Percentiles rank a stretch among this genome's conserved stretches.
phyloP scores from a whole-genome alignment of 176 grass and related monocot species.

The Urochloa ruziziensis region DNA sequence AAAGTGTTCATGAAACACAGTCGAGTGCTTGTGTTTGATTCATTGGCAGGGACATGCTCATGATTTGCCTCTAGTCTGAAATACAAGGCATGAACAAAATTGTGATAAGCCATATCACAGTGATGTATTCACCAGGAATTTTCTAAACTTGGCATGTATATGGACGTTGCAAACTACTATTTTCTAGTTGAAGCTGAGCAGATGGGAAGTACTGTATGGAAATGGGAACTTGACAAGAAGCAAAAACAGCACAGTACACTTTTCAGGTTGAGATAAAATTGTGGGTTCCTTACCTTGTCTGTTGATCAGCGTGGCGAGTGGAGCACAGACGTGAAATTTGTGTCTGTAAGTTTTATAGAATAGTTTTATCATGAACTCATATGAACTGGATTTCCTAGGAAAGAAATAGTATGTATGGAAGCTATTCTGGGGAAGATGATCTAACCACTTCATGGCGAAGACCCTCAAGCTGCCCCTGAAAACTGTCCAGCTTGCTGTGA shows the following conservation, averaged over 20 bases:
- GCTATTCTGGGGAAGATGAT: not conserved
- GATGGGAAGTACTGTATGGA: no score
- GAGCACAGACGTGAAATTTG: not conserved
- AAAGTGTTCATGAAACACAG: conserved; percentile 17
- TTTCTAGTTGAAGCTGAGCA: no score
- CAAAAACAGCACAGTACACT: no score
- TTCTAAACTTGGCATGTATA: no score
- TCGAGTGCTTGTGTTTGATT: not conserved
- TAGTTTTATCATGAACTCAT: not conserved
- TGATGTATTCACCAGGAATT: no score
- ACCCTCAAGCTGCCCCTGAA: not conserved
- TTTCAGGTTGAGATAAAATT: not conserved
- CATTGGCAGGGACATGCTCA: not conserved
- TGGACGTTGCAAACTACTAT: no score
- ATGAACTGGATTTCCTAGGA: not conserved
- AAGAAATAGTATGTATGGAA: not conserved
- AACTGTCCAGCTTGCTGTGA: conserved; percentile 11
- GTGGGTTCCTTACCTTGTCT: not conserved
- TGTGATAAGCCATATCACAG: no score
- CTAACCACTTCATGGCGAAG: conserved; percentile 1
- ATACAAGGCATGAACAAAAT: not conserved
- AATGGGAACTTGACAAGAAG: not conserved
- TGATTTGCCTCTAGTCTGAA: conserved; percentile 8
- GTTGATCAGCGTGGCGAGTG: not conserved
- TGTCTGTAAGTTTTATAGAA: conserved; percentile 2